phyloP scores from a whole-genome alignment of 768 basidiomycete species.

The Ramaria sp. region DNA sequence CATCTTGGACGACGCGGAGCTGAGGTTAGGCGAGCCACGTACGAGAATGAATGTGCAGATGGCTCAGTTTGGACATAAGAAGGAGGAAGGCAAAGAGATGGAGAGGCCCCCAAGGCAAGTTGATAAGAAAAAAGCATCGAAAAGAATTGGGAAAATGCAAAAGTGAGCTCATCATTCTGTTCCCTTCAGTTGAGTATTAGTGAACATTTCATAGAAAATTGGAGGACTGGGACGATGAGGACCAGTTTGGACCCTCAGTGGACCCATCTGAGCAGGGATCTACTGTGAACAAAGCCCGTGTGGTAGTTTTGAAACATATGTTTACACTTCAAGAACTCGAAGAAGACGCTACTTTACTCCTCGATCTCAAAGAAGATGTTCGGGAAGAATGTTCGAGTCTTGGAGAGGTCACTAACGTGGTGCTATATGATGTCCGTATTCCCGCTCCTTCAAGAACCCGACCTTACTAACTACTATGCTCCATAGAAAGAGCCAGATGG shows the following conservation, averaged over 20 bases:
- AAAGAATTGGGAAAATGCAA: conserved; percentile 77
- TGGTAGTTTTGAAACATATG: conserved; percentile 94
- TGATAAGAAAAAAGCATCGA: conserved; percentile 69
- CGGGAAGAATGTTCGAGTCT: conserved; percentile 83
- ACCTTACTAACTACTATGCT: neutral
- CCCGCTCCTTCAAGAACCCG: neutral
- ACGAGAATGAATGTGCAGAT: conserved; percentile 65
- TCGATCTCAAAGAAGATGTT: conserved; percentile 95
- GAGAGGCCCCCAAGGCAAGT: conserved; percentile 50
- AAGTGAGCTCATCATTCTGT: conserved; percentile 38
- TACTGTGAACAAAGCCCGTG: conserved; percentile 46
- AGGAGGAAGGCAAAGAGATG: conserved; percentile 26
- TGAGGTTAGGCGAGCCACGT: conserved; percentile 69
- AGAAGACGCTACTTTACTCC: conserved; percentile 71
- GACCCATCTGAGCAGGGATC: conserved; percentile 42
- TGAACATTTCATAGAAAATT: conserved; percentile 53
- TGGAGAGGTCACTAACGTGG: conserved; percentile 93
- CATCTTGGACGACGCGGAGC: conserved; percentile 85
- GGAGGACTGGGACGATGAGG: conserved; percentile 89
- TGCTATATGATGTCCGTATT: conserved; percentile 74
- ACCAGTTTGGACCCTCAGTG: conserved; percentile 72
- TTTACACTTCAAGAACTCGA: conserved; percentile 81
- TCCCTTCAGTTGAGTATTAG: neutral
- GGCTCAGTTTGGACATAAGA: conserved; percentile 73
- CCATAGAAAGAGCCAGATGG: conserved; percentile 83